These are phyloP conservation scores for Lepiota brunneoincarnata DNA, from an alignment of 768 basidiomycete species.

Conservation along the genomic window DNA sequence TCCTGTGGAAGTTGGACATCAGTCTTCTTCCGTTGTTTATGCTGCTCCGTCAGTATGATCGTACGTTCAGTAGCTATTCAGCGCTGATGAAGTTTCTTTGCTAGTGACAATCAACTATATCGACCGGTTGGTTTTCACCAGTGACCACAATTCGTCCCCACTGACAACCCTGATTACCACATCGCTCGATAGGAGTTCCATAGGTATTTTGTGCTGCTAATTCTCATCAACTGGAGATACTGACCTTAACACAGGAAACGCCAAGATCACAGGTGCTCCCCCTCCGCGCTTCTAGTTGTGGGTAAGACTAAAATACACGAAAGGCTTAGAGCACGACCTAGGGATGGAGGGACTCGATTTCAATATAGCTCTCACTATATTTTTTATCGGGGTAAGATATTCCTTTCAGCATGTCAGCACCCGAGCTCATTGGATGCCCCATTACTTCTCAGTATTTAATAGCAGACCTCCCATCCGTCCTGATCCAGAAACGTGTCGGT, in stretches of 20 bases:
- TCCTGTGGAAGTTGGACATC: slow-evolving; percentile 32
- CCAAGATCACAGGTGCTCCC: slow-evolving; percentile 18
- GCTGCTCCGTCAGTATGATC: slow-evolving; percentile 31
- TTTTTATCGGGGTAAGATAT: slow-evolving; percentile 33
- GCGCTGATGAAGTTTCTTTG: background rate
- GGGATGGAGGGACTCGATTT: slow-evolving; percentile 37
- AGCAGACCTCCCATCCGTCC: slow-evolving; percentile 37
- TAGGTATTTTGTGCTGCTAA: slow-evolving; percentile 13
- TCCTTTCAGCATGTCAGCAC: background rate
- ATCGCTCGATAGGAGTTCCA: slow-evolving; percentile 12
- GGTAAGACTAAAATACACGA: background rate
- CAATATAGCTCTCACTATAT: slow-evolving; percentile 37
- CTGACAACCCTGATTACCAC: background rate
- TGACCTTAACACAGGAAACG: slow-evolving; percentile 11
- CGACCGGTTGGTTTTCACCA: slow-evolving; percentile 24
- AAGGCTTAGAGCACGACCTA: slow-evolving; percentile 37
- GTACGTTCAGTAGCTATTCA: background rate
- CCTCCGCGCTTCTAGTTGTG: background rate
- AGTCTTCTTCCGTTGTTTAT: slow-evolving; percentile 33
- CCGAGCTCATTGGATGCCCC: background rate
- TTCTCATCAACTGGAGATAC: background rate
- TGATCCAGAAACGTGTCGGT: slow-evolving; percentile 38
- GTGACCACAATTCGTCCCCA: background rate
- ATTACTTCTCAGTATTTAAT: slow-evolving; percentile 26
- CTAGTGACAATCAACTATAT: slow-evolving; percentile 26